phyloP scores from a whole-genome alignment of 257 asterid species.

The Dorcoceras hygrometricum region DNA sequence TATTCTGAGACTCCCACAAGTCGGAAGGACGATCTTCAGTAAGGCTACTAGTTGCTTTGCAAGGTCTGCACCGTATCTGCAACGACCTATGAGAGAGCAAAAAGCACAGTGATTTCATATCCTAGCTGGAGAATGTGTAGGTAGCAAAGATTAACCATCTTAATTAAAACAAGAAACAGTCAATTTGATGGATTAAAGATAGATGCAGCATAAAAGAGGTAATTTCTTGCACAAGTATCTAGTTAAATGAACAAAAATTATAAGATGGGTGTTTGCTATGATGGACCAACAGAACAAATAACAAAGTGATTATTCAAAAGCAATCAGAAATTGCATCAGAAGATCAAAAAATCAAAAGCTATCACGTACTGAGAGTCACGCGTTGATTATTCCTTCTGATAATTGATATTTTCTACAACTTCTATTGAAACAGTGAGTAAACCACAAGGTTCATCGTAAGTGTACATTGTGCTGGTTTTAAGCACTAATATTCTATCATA shows the following conservation, averaged over 20 bases:
- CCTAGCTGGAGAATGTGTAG: not conserved
- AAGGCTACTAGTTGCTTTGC: constrained; percentile 61
- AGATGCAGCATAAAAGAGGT: constrained; percentile 4
- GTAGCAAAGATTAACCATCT: constrained; percentile 1
- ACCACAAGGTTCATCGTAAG: not conserved
- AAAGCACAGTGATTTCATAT: not conserved
- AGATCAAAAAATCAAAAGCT: not conserved
- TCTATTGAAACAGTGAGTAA: not conserved
- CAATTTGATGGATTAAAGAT: not conserved
- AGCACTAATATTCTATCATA: too few species aligned
- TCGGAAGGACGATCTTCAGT: constrained; percentile 55
- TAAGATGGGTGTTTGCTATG: constrained; percentile 1
- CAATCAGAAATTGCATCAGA: constrained; percentile 12
- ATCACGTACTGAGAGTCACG: not conserved
- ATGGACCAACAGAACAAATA: constrained; percentile 17
- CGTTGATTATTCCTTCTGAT: not conserved
- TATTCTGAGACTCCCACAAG: constrained; percentile 78
- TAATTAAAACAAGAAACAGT: constrained; percentile 5
- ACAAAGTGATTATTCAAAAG: constrained; percentile 1
- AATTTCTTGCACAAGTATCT: not conserved
- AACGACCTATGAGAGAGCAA: constrained; percentile 50
- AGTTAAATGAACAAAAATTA: not conserved
- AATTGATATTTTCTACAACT: not conserved
- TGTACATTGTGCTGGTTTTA: not conserved
- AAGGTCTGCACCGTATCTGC: constrained; percentile 76